These are phyloP conservation scores for Ophiostoma triangulosporum DNA, from an alignment of 2,329 filamentous ascomycete species.

Conservation along the genomic window DNA sequence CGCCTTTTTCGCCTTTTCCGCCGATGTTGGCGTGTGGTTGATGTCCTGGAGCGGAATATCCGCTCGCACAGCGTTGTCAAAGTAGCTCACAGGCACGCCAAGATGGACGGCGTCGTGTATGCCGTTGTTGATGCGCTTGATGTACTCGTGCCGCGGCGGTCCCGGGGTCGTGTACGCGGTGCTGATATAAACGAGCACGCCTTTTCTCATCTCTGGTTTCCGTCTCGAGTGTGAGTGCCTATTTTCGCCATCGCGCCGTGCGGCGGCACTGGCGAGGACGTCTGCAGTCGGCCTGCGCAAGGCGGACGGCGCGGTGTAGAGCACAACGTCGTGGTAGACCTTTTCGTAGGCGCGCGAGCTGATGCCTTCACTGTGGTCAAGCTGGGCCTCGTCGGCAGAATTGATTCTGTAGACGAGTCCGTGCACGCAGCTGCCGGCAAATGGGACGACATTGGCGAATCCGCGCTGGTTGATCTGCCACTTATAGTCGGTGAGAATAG, in stretches of 20 bases:
- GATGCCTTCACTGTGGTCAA: constrained; percentile 29
- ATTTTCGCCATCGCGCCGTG: no score
- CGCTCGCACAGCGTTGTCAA: not conserved
- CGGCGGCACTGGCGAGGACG: not conserved
- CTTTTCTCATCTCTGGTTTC: not conserved
- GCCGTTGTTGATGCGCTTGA: constrained; percentile 26
- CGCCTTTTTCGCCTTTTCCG: not conserved
- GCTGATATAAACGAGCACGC: constrained; percentile 26
- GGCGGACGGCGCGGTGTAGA: constrained; percentile 15
- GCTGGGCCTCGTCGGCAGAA: constrained; percentile 23
- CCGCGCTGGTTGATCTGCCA: constrained; percentile 36
- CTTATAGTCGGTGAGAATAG: constrained; percentile 24
- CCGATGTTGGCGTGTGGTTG: not conserved
- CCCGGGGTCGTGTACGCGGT: constrained; percentile 21
- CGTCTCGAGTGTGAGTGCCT: no score
- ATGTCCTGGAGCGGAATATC: not conserved
- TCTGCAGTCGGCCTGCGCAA: not conserved
- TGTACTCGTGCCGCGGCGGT: constrained; percentile 25
- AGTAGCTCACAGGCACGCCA: constrained; percentile 13
- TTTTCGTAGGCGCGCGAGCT: constrained; percentile 26
- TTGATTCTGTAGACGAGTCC: constrained; percentile 29
- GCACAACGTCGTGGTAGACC: constrained; percentile 9
- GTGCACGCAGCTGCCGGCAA: constrained; percentile 19
- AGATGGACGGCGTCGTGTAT: constrained; percentile 23
- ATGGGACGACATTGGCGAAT: constrained; percentile 28